Percentiles rank a stretch among this genome's conserved stretches.
These are phyloP conservation scores for Neonectria punicea DNA, from an alignment of 2,329 filamentous ascomycete genomes.

Conservation along the genomic window DNA sequence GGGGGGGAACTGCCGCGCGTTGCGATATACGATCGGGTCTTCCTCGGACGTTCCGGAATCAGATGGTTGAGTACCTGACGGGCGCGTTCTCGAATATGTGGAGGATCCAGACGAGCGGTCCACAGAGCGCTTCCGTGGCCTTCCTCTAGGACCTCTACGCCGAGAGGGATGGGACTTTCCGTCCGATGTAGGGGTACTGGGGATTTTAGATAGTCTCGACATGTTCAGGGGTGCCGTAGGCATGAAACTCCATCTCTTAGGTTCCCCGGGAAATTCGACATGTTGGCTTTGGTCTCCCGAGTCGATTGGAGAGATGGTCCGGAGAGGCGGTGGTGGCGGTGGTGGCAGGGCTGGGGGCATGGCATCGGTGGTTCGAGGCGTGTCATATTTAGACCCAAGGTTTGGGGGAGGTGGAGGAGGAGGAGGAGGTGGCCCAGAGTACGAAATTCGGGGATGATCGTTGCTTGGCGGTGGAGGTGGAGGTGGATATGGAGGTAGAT, in stretches of 20 bases:
- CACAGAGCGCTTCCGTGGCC: not conserved
- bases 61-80: conserved; percentile 32
- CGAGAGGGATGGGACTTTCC: conserved; percentile 16
- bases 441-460: conserved; percentile 11
- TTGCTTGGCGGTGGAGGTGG: conserved; percentile 24
- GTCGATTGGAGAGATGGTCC: not conserved
- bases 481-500: conserved; percentile 16
- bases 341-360: conserved; percentile 9
- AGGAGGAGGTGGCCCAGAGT: conserved; percentile 10
- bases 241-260: not conserved
- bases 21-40: conserved; percentile 44
- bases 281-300: not conserved
- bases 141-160: conserved; percentile 1
- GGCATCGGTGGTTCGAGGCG: conserved; percentile 16
- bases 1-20: conserved; percentile 47
- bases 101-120: conserved; percentile 33
- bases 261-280: not conserved
- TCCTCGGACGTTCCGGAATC: conserved; percentile 42
- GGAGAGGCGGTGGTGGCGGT: conserved; percentile 19
- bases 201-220: not conserved
- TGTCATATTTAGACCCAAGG: conserved; percentile 14
- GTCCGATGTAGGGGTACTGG: conserved; percentile 12
- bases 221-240: not conserved
- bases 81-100: conserved; percentile 38
- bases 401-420: conserved; percentile 21